phyloP scores from a whole-genome alignment of 148 eudicot genomes.

The Limonium bicolor region DNA sequence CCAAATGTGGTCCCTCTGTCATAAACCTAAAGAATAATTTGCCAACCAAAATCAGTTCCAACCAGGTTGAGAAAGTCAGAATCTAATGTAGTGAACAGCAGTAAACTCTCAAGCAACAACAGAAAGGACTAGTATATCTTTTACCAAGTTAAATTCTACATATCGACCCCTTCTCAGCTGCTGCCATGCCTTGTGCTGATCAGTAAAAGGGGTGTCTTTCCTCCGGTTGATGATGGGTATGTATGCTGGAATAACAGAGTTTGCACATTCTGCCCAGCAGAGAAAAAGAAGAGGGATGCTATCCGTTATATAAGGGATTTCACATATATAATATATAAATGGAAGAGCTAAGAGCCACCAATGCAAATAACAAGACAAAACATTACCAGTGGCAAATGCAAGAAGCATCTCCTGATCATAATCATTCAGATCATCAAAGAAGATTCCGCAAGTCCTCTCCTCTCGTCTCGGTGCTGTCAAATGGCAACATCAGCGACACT shows the following conservation, averaged over 20 bases:
- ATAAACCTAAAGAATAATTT: conserved; percentile 37
- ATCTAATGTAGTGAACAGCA: too few species aligned
- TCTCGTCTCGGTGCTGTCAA: conserved; percentile 88
- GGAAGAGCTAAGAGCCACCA: too few species aligned
- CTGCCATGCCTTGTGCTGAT: conserved; percentile 89
- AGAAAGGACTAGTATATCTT: neutral
- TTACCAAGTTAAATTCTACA: conserved; percentile 91
- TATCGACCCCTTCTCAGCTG: conserved; percentile 90
- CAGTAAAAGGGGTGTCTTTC: conserved; percentile 80
- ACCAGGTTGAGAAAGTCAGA: too few species aligned
- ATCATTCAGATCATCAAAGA: conserved; percentile 90
- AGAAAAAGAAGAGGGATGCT: neutral
- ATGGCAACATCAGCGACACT: conserved; percentile 4
- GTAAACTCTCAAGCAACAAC: too few species aligned
- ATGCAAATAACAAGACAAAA: neutral
- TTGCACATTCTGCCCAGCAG: conserved; percentile 74
- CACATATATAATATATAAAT: too few species aligned
- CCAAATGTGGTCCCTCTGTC: conserved; percentile 98
- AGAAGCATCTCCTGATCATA: conserved; percentile 98
- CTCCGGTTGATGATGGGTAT: conserved; percentile 84
- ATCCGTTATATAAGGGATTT: too few species aligned
- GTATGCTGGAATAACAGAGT: conserved; percentile 85
- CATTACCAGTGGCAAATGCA: conserved; percentile 77
- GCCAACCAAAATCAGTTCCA: neutral
- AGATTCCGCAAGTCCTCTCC: conserved; percentile 96